phyloP scores from a whole-genome alignment of 768 basidiomycete genomes.

The Suillus ampliporus region DNA sequence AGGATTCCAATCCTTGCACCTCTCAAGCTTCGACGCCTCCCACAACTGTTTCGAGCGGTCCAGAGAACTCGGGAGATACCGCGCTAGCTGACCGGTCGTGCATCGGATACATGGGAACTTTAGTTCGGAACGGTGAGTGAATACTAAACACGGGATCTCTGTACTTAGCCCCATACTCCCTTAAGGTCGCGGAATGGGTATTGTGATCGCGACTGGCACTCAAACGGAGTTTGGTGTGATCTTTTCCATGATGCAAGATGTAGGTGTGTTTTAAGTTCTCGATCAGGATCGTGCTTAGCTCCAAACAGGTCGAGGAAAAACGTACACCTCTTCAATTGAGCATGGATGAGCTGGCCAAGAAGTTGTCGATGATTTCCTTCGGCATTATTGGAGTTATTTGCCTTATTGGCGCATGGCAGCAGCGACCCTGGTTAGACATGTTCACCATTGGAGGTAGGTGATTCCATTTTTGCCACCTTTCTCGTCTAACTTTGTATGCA shows the following conservation, averaged over 20 bases:
- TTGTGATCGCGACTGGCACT: constrained; percentile 85
- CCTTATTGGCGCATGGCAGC: constrained; percentile 85
- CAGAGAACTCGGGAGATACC: constrained; percentile 32
- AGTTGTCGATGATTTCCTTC: constrained; percentile 88
- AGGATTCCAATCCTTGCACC: constrained; percentile 61
- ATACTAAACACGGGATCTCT: neutral
- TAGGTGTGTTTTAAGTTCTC: constrained; percentile 36
- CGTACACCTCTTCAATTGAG: constrained; percentile 90
- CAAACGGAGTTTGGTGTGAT: constrained; percentile 96
- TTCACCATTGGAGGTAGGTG: constrained; percentile 94
- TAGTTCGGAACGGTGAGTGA: constrained; percentile 81
- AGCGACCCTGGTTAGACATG: constrained; percentile 94
- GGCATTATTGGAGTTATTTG: constrained; percentile 95
- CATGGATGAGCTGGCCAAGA: constrained; percentile 97
- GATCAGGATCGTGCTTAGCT: constrained; percentile 5
- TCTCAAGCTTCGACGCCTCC: constrained; percentile 39
- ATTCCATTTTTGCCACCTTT: neutral
- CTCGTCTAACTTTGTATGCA: constrained; percentile 38
- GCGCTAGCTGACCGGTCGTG: constrained; percentile 86
- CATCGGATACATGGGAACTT: constrained; percentile 94
- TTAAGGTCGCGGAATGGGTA: constrained; percentile 78
- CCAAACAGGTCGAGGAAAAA: constrained; percentile 72
- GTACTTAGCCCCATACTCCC: neutral
- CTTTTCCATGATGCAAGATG: constrained; percentile 98
- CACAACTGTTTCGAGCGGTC: constrained; percentile 17